Percentiles rank a stretch among this genome's conserved stretches.
Conservation (phyloP, 306 rosid genomes). For the Cicer pinnatifidum region DNA sequence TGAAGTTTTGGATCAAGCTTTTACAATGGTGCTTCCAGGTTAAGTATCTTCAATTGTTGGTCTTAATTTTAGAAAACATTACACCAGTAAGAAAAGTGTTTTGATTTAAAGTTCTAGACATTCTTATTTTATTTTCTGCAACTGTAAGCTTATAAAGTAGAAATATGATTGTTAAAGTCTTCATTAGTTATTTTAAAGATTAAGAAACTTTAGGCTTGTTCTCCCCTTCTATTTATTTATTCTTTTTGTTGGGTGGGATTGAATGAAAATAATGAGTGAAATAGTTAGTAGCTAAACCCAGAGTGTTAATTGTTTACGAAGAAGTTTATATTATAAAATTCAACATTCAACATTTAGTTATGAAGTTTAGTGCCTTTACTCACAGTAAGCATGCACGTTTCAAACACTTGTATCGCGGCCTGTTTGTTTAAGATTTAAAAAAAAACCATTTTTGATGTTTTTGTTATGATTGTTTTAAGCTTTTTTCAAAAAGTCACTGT, state of each 20-base stretch:
- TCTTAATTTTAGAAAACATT: slow-evolving; percentile 14
- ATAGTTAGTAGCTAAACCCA: not conserved
- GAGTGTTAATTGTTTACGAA: not conserved
- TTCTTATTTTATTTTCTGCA: not conserved
- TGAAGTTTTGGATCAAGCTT: slow-evolving; percentile 84
- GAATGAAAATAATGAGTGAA: not conserved
- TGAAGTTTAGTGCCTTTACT: slow-evolving; percentile 12
- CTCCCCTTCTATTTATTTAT: not conserved
- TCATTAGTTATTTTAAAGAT: slow-evolving; percentile 18
- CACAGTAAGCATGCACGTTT: not conserved
- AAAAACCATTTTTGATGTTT: too few relatives aligned
- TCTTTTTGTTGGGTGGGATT: slow-evolving; percentile 19
- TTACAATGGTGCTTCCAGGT: slow-evolving; percentile 96
- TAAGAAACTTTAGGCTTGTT: not conserved
- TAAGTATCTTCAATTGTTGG: slow-evolving; percentile 37
- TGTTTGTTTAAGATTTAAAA: too few relatives aligned
- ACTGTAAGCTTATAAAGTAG: slow-evolving; percentile 24
- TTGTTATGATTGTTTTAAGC: too few relatives aligned
- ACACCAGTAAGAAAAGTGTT: slow-evolving; percentile 8
- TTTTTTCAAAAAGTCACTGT: too few relatives aligned
- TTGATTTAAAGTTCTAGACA: slow-evolving; percentile 28
- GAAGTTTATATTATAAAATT: not conserved
- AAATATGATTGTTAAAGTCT: slow-evolving; percentile 21
- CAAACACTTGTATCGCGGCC: not conserved
- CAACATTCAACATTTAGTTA: not conserved